A percentile compares a stretch with the other conserved stretches of the same genome.
Conservation (phyloP, 352 stramenopile genomes). For the Globisporangium abappressorium region DNA sequence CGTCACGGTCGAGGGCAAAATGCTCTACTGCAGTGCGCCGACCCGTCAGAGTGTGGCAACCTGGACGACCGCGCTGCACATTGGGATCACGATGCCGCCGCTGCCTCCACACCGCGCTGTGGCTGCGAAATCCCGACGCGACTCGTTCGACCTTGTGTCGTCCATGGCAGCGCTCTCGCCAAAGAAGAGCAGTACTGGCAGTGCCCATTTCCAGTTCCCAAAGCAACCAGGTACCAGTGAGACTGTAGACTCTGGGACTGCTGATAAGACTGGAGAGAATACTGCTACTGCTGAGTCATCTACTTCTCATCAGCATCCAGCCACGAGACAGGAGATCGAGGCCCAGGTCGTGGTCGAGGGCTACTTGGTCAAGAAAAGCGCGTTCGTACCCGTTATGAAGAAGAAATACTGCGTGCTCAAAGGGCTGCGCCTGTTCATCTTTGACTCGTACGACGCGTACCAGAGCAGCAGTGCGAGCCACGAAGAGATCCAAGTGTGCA, state of each 20-base stretch:
- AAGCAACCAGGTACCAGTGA: neutral
- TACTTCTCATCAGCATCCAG: neutral
- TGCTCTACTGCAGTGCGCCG: slow-evolving; percentile 57
- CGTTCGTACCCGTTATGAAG: slow-evolving; percentile 47
- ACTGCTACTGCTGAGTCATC: neutral
- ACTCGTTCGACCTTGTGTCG: slow-evolving; percentile 68
- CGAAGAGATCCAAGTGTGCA: slow-evolving; percentile 31
- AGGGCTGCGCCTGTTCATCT: slow-evolving; percentile 43
- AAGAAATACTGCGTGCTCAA: slow-evolving; percentile 60
- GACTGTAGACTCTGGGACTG: neutral
- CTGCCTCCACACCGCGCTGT: slow-evolving; percentile 68
- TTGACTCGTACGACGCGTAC: slow-evolving; percentile 39
- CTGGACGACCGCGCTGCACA: slow-evolving; percentile 70
- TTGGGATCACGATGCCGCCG: slow-evolving; percentile 71
- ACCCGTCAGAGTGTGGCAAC: slow-evolving; percentile 60
- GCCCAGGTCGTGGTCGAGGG: slow-evolving; percentile 38
- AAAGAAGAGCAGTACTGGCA: slow-evolving; percentile 6
- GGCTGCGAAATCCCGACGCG: slow-evolving; percentile 54
- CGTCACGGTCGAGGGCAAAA: slow-evolving; percentile 66
- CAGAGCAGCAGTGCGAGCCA: slow-evolving; percentile 14
- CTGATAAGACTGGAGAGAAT: neutral
- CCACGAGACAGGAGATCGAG: slow-evolving; percentile 2
- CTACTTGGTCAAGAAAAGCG: slow-evolving; percentile 53
- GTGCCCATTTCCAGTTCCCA: slow-evolving; percentile 10
- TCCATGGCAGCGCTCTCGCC: slow-evolving; percentile 18